These are phyloP conservation scores for Nakazawaea holstii DNA, from an alignment of 805 yeast genomes.

Conservation along the genomic window DNA sequence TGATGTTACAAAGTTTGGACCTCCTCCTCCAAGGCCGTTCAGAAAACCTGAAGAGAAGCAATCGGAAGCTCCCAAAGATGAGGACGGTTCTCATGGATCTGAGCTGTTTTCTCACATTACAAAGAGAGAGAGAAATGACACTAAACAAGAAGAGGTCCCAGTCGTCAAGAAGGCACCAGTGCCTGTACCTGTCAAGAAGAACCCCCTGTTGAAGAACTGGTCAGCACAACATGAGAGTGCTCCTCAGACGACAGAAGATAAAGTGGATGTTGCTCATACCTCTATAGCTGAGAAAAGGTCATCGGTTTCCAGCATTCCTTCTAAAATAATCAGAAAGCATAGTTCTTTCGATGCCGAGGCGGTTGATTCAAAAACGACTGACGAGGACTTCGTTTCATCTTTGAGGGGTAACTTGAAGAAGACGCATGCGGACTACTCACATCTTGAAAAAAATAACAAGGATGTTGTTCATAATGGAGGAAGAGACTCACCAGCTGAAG, in stretches of 20 bases:
- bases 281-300: neutral
- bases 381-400: constrained; percentile 12
- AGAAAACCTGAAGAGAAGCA: constrained; percentile 19
- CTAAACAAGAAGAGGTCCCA: neutral
- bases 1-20: constrained; percentile 33
- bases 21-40: constrained; percentile 41
- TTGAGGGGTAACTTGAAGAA: constrained; percentile 15
- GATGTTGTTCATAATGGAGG: too few species aligned
- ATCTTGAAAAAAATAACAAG: too few species aligned
- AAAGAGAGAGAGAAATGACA: neutral
- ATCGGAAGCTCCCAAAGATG: neutral
- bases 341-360: neutral
- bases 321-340: neutral
- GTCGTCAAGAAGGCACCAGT: constrained; percentile 10
- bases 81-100: neutral
- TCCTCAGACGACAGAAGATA: neutral
- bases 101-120: constrained; percentile 4
- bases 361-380: neutral
- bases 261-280: neutral
- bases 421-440: neutral
- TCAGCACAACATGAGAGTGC: neutral
- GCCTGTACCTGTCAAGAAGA: constrained; percentile 15
- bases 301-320: neutral
- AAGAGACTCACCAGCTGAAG: too few species aligned
- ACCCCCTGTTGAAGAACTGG: neutral